Percentiles rank a stretch among this genome's conserved stretches.
Conservation (phyloP, 2,329 filamentous ascomycete genomes). For the Pseudogymnoascus sp. region DNA sequence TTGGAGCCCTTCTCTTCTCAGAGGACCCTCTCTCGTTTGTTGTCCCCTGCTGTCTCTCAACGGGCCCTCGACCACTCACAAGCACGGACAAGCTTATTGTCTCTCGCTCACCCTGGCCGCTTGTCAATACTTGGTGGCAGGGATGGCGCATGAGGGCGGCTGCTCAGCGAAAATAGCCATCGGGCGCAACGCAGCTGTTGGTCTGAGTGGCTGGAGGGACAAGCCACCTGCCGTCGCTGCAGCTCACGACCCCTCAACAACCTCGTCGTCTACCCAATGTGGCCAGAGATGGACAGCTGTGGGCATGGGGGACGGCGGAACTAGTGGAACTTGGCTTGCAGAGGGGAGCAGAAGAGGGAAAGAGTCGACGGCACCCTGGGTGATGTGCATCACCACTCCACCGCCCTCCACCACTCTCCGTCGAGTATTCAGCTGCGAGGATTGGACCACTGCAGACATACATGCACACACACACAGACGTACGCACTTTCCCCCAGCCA, state of each 20-base stretch:
- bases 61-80: not conserved
- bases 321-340: not conserved
- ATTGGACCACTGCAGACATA: not conserved
- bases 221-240: not conserved
- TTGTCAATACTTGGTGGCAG: not conserved
- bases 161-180: not conserved
- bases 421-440: not conserved
- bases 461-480: not conserved
- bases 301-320: not conserved
- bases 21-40: not conserved
- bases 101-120: not conserved
- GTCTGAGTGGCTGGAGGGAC: not conserved
- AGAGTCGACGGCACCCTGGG: not conserved
- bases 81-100: not conserved
- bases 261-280: not conserved
- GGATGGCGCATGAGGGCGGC: not conserved
- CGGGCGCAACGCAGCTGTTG: not conserved
- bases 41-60: not conserved
- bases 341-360: not conserved
- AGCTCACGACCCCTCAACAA: not conserved
- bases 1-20: not conserved
- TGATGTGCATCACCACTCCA: not conserved
- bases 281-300: not conserved
- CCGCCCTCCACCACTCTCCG: not conserved
- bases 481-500: not conserved